phyloP scores from a whole-genome alignment of 257 asterid species.

The Nicotiana benthamiana region DNA sequence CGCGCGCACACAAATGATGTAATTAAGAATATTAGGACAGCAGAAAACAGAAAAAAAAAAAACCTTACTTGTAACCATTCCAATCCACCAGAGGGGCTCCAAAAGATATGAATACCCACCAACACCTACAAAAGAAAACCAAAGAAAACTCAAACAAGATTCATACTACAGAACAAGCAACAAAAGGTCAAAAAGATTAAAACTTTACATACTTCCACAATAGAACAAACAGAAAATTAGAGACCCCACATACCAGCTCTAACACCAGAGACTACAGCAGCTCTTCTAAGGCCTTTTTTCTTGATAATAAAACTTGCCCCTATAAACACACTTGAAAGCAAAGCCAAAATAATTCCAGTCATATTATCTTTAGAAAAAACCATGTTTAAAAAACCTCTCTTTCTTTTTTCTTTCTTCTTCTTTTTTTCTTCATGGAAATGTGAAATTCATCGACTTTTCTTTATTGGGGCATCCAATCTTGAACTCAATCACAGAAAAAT shows the following conservation, averaged over 20 bases:
- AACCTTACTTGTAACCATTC: constrained; percentile 74
- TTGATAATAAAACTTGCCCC: constrained; percentile 79
- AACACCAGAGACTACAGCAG: constrained; percentile 73
- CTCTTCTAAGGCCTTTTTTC: constrained; percentile 75
- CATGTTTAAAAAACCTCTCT: constrained; percentile 16
- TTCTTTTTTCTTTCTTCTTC: constrained; percentile 4
- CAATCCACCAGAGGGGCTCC: constrained; percentile 95
- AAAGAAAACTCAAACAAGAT: constrained; percentile 3
- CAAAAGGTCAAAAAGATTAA: not conserved
- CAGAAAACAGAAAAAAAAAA: not conserved
- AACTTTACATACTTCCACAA: not conserved
- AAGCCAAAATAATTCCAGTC: constrained; percentile 60
- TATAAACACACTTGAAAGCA: constrained; percentile 58
- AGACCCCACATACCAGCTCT: constrained; percentile 48
- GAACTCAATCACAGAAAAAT: constrained; percentile 11
- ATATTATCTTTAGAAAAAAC: constrained; percentile 51
- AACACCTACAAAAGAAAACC: constrained; percentile 38
- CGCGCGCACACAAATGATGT: not conserved
- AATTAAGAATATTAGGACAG: not conserved
- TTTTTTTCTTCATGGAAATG: constrained; percentile 28
- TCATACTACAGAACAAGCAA: not conserved
- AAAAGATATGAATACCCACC: constrained; percentile 72
- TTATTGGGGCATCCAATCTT: constrained; percentile 22
- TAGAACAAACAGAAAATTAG: not conserved
- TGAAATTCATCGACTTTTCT: constrained; percentile 12